phyloP scores from a whole-genome alignment of 2,329 filamentous ascomycete species.

The Aureobasidium sp. region DNA sequence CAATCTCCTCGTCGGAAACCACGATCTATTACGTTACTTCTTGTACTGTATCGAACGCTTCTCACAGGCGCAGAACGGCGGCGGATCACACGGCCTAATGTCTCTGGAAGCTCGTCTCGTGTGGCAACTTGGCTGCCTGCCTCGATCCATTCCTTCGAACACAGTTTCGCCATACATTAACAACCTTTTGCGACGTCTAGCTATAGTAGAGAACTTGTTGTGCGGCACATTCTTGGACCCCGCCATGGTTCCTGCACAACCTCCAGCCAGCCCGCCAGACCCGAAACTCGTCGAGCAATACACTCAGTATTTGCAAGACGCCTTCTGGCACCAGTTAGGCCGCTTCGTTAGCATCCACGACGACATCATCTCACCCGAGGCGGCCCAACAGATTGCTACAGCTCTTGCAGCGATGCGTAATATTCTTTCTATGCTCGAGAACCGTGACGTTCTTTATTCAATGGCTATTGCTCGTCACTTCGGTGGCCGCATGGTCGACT shows the following conservation, averaged over 20 bases:
- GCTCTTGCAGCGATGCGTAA: slow-evolving; percentile 58
- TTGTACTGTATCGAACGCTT: slow-evolving; percentile 53
- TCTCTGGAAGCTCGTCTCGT: slow-evolving; percentile 54
- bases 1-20: background rate
- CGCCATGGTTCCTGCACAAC: slow-evolving; percentile 45
- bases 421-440: slow-evolving; percentile 73
- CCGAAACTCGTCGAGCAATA: slow-evolving; percentile 17
- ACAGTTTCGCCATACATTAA: slow-evolving; percentile 34
- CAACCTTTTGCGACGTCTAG: slow-evolving; percentile 61
- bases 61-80: slow-evolving; percentile 14
- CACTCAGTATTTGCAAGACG: slow-evolving; percentile 26
- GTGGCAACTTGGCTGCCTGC: slow-evolving; percentile 52
- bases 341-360: slow-evolving; percentile 61
- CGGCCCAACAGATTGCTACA: slow-evolving; percentile 14
- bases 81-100: slow-evolving; percentile 26
- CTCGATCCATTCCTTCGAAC: slow-evolving; percentile 21
- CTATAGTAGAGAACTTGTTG: slow-evolving; percentile 69
- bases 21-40: slow-evolving; percentile 55
- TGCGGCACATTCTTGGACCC: slow-evolving; percentile 64
- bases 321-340: slow-evolving; percentile 74
- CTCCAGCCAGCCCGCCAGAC: slow-evolving; percentile 27
- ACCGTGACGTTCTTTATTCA: slow-evolving; percentile 84
- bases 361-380: slow-evolving; percentile 32
- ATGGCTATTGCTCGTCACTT: slow-evolving; percentile 74
- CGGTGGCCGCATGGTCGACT: slow-evolving; percentile 50